Conservation (phyloP, 83 land plant genomes). For the Isoetes engelmannii region DNA sequence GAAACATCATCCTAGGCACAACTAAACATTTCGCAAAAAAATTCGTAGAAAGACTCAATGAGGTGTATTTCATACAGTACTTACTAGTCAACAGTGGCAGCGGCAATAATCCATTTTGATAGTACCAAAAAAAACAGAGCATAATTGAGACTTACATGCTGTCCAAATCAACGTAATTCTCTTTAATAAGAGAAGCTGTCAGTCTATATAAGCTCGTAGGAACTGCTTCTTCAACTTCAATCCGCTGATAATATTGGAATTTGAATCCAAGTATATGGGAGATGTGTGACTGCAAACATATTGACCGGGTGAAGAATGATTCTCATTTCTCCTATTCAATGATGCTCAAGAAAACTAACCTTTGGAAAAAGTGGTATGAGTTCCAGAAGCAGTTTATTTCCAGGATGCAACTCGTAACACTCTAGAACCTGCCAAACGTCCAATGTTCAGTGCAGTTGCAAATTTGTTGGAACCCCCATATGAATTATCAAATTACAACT, state of each 20-base stretch:
- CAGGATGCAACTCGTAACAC: slow-evolving; percentile 91
- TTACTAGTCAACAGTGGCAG: too few relatives aligned
- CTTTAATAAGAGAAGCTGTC: slow-evolving; percentile 77
- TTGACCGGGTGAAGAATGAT: neutral
- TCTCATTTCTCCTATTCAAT: too few relatives aligned
- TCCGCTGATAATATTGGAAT: slow-evolving; percentile 93
- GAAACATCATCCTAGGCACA: too few relatives aligned
- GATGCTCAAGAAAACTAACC: slow-evolving; percentile 29
- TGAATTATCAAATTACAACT: slow-evolving; percentile 30
- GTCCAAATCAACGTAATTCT: slow-evolving; percentile 80
- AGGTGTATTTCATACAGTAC: too few relatives aligned
- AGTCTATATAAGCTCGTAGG: slow-evolving; percentile 77
- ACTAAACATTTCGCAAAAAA: too few relatives aligned
- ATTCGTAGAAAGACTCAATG: too few relatives aligned
- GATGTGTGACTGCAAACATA: slow-evolving; percentile 76
- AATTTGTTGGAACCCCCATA: neutral
- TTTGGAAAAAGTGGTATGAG: slow-evolving; percentile 94
- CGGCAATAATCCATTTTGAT: too few relatives aligned
- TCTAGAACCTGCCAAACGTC: slow-evolving; percentile 67
- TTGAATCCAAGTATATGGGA: slow-evolving; percentile 97
- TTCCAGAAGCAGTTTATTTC: slow-evolving; percentile 59
- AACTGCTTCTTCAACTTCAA: slow-evolving; percentile 66
- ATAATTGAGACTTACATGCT: slow-evolving; percentile 60
- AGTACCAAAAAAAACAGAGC: too few relatives aligned
- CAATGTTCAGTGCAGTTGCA: neutral